Evolutionary conservation across 2,329 filamentous ascomycete species (phyloP).

Genomic region (Ilyonectria mors-panacis): DNA sequence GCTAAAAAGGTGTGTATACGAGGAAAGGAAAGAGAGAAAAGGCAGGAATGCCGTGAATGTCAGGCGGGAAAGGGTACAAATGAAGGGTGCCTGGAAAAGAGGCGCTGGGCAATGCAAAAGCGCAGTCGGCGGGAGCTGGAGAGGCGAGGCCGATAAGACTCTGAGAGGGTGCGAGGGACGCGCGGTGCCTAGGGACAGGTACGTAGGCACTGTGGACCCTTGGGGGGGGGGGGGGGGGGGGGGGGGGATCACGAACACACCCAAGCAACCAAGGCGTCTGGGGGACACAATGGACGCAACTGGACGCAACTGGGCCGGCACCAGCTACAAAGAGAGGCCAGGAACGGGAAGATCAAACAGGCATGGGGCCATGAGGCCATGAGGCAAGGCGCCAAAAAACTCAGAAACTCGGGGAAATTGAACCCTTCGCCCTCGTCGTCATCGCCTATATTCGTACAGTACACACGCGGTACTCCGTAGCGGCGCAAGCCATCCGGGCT

Average conservation of each 20-base stretch:
- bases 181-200: constrained; percentile 28
- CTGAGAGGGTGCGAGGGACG: constrained; percentile 20
- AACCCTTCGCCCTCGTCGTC: neutral
- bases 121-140: constrained; percentile 1
- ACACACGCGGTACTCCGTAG: neutral
- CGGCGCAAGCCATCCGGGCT: neutral
- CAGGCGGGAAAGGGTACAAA: constrained; percentile 13
- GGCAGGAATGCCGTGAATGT: constrained; percentile 1
- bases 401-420: neutral
- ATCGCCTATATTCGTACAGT: neutral
- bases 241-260: constrained; percentile 4
- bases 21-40: neutral
- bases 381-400: neutral
- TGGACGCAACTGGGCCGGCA: too few relatives aligned
- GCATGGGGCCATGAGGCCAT: neutral
- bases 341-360: neutral
- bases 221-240: neutral
- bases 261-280: neutral
- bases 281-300: too few relatives aligned
- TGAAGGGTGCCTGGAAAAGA: constrained; percentile 18
- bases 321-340: too few relatives aligned
- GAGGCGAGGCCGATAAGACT: constrained; percentile 18
- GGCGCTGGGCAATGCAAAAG: constrained; percentile 16
- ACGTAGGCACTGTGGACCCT: constrained; percentile 25
- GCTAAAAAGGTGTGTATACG: constrained; percentile 15